Conservation (phyloP, 176 grass and related monocot genomes). For the Carex littledalei region DNA sequence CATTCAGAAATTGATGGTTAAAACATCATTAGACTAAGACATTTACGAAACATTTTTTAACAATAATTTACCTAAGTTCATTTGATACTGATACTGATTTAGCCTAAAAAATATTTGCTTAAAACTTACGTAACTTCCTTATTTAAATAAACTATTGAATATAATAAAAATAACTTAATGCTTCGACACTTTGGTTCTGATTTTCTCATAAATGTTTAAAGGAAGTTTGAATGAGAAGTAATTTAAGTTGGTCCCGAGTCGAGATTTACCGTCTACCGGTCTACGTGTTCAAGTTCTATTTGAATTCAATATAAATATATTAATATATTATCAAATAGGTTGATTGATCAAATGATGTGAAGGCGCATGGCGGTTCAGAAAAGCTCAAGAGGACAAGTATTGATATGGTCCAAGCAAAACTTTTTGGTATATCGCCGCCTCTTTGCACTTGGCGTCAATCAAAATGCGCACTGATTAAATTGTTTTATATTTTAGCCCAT, state of each 20-base stretch:
- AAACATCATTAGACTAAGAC: no score
- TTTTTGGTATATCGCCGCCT: not conserved
- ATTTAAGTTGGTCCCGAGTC: not conserved
- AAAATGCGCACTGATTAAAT: not conserved
- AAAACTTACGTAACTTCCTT: no score
- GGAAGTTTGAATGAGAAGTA: not conserved
- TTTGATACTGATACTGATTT: no score
- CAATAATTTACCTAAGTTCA: no score
- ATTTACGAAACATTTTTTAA: no score
- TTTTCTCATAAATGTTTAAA: not conserved
- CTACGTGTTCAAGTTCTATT: not conserved
- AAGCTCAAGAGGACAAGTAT: not conserved
- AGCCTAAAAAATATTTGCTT: no score
- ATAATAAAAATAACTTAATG: no score
- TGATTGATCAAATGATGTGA: not conserved
- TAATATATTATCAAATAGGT: not conserved
- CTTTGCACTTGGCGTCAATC: not conserved
- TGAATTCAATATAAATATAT: not conserved
- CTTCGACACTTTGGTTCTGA: no score
- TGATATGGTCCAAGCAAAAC: not conserved
- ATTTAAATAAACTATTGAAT: no score
- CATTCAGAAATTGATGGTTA: not conserved
- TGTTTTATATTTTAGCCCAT: slow-evolving; percentile 3
- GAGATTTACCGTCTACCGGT: no score
- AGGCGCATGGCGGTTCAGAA: not conserved